Evolutionary conservation across 129 eudicot genomes (phyloP), one percentile per base, ranked within the genome.

Genomic region (Ambrosia trifida): DNA sequence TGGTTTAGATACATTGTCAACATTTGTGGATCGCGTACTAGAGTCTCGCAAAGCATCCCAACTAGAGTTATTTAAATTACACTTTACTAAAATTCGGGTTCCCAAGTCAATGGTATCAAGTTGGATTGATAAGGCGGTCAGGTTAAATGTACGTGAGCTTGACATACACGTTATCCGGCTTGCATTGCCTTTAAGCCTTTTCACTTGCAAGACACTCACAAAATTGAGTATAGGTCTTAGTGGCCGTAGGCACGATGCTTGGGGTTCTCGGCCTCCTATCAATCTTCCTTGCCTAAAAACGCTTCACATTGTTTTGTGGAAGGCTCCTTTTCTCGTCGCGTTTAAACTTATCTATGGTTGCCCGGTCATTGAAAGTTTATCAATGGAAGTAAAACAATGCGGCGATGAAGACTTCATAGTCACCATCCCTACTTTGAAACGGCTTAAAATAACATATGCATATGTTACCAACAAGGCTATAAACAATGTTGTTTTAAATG

Each of bases 361-460:
- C 58, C 58, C 28, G 3, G 18, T 51, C 0, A 24, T 51, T 51
- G 58, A 51, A 51, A 18, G 28, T 51, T 51, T 51, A 17, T 51
- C 58, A 16, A 16, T 51, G 16, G 28, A 13, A 51, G 5, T 17
- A 16, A 5, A 4, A 7, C 7, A 7, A 2, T 0, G 16, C 2
- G 7, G 1, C 1, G 28, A 11, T 16, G 11, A 51, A 17, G 58
- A 51, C 7, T 16, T 16, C 58, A 17, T 16, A 6, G 17, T 51
- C 58, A 51, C 17, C 16, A 51, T 51, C 5, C 58, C 58, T 51
- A 51, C 58, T 17, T 51, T 51, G 16, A 51, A 51, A 51, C 58
- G 58, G 7, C 1, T 50, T 7, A 50, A 50, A 4, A 5, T 47
- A 47, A 3, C 17, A 12, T 24, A 12, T 14, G 17, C 4, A 47